phyloP scores from a whole-genome alignment of 495 filamentous ascomycete species.

The Podospora conica region DNA sequence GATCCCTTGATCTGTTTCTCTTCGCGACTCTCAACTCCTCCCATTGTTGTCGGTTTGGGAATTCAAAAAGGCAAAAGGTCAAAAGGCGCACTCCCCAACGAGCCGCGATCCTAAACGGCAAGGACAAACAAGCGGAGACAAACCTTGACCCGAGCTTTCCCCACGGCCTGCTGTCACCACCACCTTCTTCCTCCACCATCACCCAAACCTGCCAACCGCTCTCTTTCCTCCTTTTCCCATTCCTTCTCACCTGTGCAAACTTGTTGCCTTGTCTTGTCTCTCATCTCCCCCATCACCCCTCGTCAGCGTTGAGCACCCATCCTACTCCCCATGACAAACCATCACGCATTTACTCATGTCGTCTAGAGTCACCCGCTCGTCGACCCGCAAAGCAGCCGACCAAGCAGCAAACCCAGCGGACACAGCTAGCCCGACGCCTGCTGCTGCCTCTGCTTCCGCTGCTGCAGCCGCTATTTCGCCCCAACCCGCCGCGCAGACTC shows the following conservation, averaged over 20 bases:
- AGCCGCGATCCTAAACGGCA: not conserved
- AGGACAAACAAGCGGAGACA: not conserved
- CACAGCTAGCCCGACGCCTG: constrained; percentile 38
- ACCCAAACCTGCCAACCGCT: not conserved
- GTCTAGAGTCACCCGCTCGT: constrained; percentile 74
- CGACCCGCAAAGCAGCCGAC: constrained; percentile 66
- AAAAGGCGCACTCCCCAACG: not conserved
- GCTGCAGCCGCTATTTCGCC: constrained; percentile 28
- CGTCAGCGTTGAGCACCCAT: not conserved
- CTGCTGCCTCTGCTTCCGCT: constrained; percentile 29
- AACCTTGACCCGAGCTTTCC: constrained; percentile 2
- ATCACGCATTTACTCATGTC: constrained; percentile 61
- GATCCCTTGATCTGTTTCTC: not conserved
- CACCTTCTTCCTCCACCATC: constrained; percentile 2
- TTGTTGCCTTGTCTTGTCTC: not conserved
- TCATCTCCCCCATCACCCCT: constrained; percentile 5
- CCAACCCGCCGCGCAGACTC: constrained; percentile 38
- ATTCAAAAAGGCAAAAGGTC: not conserved
- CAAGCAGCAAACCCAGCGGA: constrained; percentile 58
- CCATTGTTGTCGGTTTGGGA: not conserved
- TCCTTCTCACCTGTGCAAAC: not conserved
- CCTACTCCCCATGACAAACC: constrained; percentile 16
- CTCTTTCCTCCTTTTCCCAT: not conserved
- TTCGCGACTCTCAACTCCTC: not conserved
- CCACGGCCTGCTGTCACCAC: constrained; percentile 3